Evolutionary conservation across 352 stramenopile genomes (phyloP).

Genomic region (Phytopythium vexans): DNA sequence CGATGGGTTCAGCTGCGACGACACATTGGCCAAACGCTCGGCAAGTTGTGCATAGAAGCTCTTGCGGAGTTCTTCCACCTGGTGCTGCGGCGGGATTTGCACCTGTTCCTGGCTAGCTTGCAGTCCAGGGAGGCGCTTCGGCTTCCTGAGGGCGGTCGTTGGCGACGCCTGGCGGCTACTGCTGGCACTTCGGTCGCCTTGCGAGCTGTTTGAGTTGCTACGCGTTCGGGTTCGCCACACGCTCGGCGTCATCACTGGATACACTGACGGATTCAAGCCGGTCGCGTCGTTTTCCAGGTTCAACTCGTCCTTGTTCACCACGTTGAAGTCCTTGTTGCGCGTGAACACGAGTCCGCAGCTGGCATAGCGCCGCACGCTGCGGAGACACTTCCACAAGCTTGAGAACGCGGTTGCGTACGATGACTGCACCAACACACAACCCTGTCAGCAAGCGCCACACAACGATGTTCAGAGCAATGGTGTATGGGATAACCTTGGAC

Average conservation of each 20-base stretch:
- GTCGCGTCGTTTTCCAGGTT: slow-evolving; percentile 34
- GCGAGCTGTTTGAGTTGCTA: slow-evolving; percentile 40
- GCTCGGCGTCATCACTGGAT: slow-evolving; percentile 26
- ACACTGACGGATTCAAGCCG: slow-evolving; percentile 18
- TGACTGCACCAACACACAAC: slow-evolving; percentile 19
- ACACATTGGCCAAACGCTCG: slow-evolving; percentile 35
- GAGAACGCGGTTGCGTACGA: slow-evolving; percentile 54
- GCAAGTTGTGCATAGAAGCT: slow-evolving; percentile 65
- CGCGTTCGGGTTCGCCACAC: slow-evolving; percentile 47
- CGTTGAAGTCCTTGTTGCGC: slow-evolving; percentile 59
- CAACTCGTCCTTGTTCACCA: slow-evolving; percentile 66
- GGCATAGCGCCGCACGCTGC: slow-evolving; percentile 77
- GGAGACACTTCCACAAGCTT: slow-evolving; percentile 70
- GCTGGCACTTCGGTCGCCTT: slow-evolving; percentile 28
- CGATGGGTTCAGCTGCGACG: slow-evolving; percentile 12
- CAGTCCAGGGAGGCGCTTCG: slow-evolving; percentile 29
- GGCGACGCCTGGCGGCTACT: slow-evolving; percentile 37
- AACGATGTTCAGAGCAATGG: no score
- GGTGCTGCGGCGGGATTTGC: slow-evolving; percentile 47
- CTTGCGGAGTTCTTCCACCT: slow-evolving; percentile 53
- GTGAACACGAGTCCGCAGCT: slow-evolving; percentile 74
- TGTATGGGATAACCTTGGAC: slow-evolving; percentile 44
- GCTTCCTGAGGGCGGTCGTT: slow-evolving; percentile 16
- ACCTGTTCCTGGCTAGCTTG: slow-evolving; percentile 69
- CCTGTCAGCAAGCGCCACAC: not conserved